Conservation (phyloP, 164 flowering plant species). For the Euptelea pleiosperma region DNA sequence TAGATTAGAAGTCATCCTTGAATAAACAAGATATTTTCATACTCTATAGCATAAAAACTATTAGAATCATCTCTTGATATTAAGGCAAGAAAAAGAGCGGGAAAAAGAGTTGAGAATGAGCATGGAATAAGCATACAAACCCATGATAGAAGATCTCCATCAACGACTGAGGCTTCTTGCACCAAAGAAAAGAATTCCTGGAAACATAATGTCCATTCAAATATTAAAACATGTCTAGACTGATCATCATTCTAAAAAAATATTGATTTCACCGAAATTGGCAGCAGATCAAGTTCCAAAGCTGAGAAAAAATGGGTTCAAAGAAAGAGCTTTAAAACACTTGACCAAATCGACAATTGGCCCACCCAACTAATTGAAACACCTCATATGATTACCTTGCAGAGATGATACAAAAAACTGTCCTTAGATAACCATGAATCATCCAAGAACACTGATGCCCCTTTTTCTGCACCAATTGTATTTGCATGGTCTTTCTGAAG, state of each 20-base stretch:
- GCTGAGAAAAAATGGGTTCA: too few species aligned
- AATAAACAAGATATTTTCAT: not conserved
- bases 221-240: not conserved
- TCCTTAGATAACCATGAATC: conserved; percentile 80
- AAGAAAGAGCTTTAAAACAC: too few species aligned
- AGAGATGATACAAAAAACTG: conserved; percentile 71
- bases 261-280: too few species aligned
- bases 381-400: conserved; percentile 52
- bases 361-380: too few species aligned
- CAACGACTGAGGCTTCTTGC: conserved; percentile 69
- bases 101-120: not conserved
- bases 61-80: not conserved
- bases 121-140: conserved; percentile 31
- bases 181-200: conserved; percentile 84
- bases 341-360: too few species aligned
- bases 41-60: not conserved
- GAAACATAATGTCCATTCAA: conserved; percentile 6
- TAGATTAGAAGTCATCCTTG: too few species aligned
- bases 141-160: conserved; percentile 87
- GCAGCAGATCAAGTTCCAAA: too few species aligned
- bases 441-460: conserved; percentile 54
- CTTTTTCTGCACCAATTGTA: conserved; percentile 27
- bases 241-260: not conserved
- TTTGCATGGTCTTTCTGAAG: conserved; percentile 46
- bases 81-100: not conserved